Percentiles rank a stretch among this genome's conserved stretches.
These are phyloP conservation scores for Metarhizium anisopliae DNA, from an alignment of 2,329 filamentous ascomycete genomes.

Conservation along the genomic window DNA sequence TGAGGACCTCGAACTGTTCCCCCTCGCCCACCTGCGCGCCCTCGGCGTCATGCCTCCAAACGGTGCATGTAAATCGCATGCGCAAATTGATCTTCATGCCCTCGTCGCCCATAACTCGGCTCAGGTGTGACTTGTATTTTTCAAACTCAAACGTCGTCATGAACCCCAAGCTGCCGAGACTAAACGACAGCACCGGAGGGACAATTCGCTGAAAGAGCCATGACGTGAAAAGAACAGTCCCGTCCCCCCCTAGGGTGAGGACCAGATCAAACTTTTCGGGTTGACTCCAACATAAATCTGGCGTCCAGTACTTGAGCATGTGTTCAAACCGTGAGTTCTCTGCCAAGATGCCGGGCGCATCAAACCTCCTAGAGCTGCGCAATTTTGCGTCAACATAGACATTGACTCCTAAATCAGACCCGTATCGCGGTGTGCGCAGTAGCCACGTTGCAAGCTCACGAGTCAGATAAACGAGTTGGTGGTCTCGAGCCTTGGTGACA, in stretches of 20 bases:
- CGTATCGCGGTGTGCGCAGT: slow-evolving; percentile 80
- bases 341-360: slow-evolving; percentile 61
- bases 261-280: slow-evolving; percentile 96
- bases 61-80: slow-evolving; percentile 98
- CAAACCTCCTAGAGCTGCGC: slow-evolving; percentile 78
- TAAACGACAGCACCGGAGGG: slow-evolving; percentile 76
- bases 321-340: slow-evolving; percentile 67
- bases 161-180: slow-evolving; percentile 78
- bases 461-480: slow-evolving; percentile 81
- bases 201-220: slow-evolving; percentile 91
- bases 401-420: slow-evolving; percentile 81
- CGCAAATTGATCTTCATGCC: slow-evolving; percentile 97
- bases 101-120: slow-evolving; percentile 82
- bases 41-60: slow-evolving; percentile 63
- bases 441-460: slow-evolving; percentile 84
- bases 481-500: slow-evolving; percentile 94
- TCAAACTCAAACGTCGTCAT: slow-evolving; percentile 83
- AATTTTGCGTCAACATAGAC: slow-evolving; percentile 98
- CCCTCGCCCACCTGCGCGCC: slow-evolving; percentile 69
- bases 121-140: slow-evolving; percentile 77
- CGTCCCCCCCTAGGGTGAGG: slow-evolving; percentile 76
- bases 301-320: slow-evolving; percentile 94
- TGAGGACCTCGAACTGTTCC: slow-evolving; percentile 95
- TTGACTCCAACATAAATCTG: slow-evolving; percentile 85
- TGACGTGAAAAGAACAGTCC: slow-evolving; percentile 79